These are phyloP conservation scores for Gastrolobium villosum DNA, from an alignment of 306 rosid species.

Conservation along the genomic window DNA sequence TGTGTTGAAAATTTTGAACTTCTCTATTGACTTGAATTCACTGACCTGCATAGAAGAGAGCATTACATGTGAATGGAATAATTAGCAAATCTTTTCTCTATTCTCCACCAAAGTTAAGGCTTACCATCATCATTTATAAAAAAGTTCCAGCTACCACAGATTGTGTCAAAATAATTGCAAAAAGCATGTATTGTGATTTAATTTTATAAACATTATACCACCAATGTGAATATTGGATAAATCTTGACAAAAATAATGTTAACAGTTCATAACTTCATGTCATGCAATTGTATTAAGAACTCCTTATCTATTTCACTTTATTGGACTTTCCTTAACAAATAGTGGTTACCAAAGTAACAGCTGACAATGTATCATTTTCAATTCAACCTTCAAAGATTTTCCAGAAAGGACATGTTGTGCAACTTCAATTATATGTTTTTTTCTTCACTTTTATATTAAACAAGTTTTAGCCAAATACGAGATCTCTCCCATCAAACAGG, in stretches of 20 bases:
- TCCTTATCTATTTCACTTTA: slow-evolving; percentile 10
- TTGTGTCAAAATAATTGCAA: slow-evolving; percentile 31
- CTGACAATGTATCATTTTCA: background rate
- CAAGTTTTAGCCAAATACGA: background rate
- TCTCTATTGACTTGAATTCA: slow-evolving; percentile 98
- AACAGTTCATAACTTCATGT: slow-evolving; percentile 19
- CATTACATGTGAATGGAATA: slow-evolving; percentile 42
- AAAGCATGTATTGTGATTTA: slow-evolving; percentile 1
- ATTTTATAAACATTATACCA: slow-evolving; percentile 7
- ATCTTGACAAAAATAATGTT: background rate
- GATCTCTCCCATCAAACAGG: slow-evolving; percentile 1
- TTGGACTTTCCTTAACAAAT: slow-evolving; percentile 2
- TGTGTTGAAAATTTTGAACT: slow-evolving; percentile 98
- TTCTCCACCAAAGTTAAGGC: slow-evolving; percentile 31
- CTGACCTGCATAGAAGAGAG: slow-evolving; percentile 69
- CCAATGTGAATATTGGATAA: slow-evolving; percentile 9
- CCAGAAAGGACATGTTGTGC: background rate
- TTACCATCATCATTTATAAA: slow-evolving; percentile 27
- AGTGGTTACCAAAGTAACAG: slow-evolving; percentile 10
- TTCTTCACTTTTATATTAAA: background rate
- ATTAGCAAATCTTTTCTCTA: slow-evolving; percentile 19
- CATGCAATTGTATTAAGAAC: slow-evolving; percentile 27
- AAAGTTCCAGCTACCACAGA: slow-evolving; percentile 28
- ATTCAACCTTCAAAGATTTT: slow-evolving; percentile 6
- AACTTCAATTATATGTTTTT: slow-evolving; percentile 18